Base-by-base conservation (phyloP, 2,329 filamentous ascomycete genomes). In the Penicillium sp. region DNA sequence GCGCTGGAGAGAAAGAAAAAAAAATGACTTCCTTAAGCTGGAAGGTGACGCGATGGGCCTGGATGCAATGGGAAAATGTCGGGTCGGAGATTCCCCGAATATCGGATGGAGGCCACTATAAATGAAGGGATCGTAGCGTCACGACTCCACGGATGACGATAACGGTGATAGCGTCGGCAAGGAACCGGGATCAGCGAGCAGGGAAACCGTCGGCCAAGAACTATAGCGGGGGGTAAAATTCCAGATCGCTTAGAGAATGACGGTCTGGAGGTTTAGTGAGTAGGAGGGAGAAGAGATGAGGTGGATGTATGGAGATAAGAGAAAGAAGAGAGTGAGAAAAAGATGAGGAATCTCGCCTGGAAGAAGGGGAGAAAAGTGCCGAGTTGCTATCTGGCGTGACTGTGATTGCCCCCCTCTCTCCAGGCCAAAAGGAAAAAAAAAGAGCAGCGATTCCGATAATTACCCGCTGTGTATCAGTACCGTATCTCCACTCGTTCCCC, bases 401-500 rank as follows among this genome's bases (percentile, higher is more conserved):
- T 56, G 48, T 52, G 37, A 49, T 46, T 56, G 38, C 48, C 19
- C 30, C 51, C 48, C 22, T 4, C 37, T 40, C 22, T 22, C 19
- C 19, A 22, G 19, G 19, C 19, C 16, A 13, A 10, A 16, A 10
- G 14, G 22, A 28, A 25, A 42, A 46, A 55, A 43, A 13, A 22
- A 28, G 25, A 52, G 57, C 16, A 33, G 25, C 57, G 53, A 26
- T 26, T 59, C 26, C 64, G 65, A 69, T 46, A 56, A 68, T 69
- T 68, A 60, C 58, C 67, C 67, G 61, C 49, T 30, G n/a, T 26
- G 62, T 68, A 68, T 57, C 51, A 33, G 30, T 10, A 57, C 51
- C 4, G 67, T 68, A 69, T 69, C 65, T 67, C 66, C 66, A 67
- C 59, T 54, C 22, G 16, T 60, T 58, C 61, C 67, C 67, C 66